Conservation (phyloP, 2,329 filamentous ascomycete genomes). For the Neofusicoccum sp. region DNA sequence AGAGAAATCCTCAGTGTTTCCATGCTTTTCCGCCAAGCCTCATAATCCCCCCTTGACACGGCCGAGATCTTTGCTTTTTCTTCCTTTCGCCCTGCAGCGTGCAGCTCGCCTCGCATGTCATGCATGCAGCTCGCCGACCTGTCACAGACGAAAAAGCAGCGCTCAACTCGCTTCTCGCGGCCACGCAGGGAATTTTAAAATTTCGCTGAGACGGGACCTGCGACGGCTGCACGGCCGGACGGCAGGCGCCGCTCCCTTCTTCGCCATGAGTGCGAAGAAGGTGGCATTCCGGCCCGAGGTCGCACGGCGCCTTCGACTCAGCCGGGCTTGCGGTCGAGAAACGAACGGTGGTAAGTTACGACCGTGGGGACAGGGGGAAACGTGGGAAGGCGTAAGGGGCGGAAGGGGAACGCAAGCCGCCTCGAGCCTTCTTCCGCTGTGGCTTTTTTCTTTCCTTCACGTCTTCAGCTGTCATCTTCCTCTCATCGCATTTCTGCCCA, state of each 20-base stretch:
- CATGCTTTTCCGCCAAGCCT: neutral
- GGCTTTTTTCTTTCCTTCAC: too few species aligned
- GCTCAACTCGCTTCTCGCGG: neutral
- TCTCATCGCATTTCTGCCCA: too few species aligned
- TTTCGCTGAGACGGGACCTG: neutral
- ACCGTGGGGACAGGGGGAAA: too few species aligned
- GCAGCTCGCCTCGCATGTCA: constrained; percentile 3
- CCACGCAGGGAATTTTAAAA: neutral
- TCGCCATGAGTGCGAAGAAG: neutral
- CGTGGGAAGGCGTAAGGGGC: too few species aligned
- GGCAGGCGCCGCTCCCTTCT: too few species aligned
- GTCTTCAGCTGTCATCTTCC: too few species aligned
- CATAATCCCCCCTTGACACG: neutral
- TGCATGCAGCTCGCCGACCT: neutral
- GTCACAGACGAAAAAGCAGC: neutral
- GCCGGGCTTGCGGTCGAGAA: too few species aligned
- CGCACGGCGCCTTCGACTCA: too few species aligned
- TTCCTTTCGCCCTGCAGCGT: neutral
- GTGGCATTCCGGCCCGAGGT: neutral
- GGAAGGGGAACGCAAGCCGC: too few species aligned
- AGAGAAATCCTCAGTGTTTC: too few species aligned
- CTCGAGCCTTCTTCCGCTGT: too few species aligned
- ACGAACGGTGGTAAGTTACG: too few species aligned
- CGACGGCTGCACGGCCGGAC: neutral
- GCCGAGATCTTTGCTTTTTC: constrained; percentile 2